These are phyloP conservation scores for Kentomonas sorsogonicus DNA, from an alignment of 208 protist species.

Conservation along the genomic window DNA sequence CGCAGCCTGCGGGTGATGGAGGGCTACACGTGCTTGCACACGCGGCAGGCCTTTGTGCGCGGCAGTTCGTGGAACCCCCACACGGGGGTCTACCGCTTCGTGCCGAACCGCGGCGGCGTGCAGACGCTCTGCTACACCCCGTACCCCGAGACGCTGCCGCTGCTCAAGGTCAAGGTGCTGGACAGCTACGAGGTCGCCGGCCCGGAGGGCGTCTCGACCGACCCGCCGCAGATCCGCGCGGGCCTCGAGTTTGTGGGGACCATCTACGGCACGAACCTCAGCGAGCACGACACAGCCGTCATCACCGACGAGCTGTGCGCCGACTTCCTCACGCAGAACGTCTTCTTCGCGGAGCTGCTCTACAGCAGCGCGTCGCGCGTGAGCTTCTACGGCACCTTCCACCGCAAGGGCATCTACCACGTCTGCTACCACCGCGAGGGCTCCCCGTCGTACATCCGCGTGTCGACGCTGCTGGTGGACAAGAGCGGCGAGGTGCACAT, in stretches of 20 bases:
- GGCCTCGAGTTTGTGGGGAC: constrained; percentile 70
- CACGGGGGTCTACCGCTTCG: constrained; percentile 43
- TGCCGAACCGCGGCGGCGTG: constrained; percentile 51
- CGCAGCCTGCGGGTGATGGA: constrained; percentile 58
- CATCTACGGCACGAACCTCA: constrained; percentile 75
- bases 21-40: constrained; percentile 57
- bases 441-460: constrained; percentile 47
- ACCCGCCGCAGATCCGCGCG: constrained; percentile 59
- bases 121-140: constrained; percentile 65
- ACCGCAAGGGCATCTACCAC: constrained; percentile 64
- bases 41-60: constrained; percentile 49
- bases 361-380: constrained; percentile 59
- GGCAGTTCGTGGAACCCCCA: constrained; percentile 51
- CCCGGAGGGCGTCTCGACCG: constrained; percentile 64
- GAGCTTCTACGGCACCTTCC: constrained; percentile 57
- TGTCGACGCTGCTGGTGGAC: constrained; percentile 70
- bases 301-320: constrained; percentile 67
- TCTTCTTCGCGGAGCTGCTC: constrained; percentile 63
- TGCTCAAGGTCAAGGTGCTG: constrained; percentile 53
- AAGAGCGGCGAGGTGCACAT: constrained; percentile 42
- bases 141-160: constrained; percentile 52
- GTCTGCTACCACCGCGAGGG: constrained; percentile 71
- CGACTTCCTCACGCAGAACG: constrained; percentile 57
- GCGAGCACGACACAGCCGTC: constrained; percentile 58
- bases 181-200: constrained; percentile 59